A percentile compares a stretch with the other conserved stretches of the same genome.
Conservation (phyloP, 2,329 filamentous ascomycete species). For the Paecilomyces formosus region DNA sequence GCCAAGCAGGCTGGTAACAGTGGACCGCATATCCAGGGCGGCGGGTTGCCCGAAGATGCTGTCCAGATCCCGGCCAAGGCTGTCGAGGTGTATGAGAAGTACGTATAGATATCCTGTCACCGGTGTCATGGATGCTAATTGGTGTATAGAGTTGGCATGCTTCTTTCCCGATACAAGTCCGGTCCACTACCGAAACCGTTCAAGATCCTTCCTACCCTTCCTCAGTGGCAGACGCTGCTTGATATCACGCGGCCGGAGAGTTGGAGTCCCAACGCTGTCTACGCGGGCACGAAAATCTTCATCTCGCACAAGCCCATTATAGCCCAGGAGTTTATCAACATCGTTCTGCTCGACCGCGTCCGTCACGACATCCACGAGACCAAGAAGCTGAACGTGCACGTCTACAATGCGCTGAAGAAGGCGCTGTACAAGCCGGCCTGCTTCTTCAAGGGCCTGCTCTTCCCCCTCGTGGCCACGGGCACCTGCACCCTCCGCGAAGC, state of each 20-base stretch:
- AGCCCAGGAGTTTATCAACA: slow-evolving; percentile 78
- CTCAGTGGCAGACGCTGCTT: slow-evolving; percentile 85
- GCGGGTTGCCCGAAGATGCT: slow-evolving; percentile 64
- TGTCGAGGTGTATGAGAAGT: slow-evolving; percentile 89
- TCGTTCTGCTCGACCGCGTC: slow-evolving; percentile 81
- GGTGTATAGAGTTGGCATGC: slow-evolving; percentile 62
- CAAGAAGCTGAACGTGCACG: slow-evolving; percentile 89
- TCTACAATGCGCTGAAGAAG: slow-evolving; percentile 92
- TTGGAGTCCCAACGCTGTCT: slow-evolving; percentile 74
- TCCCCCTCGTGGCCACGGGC: slow-evolving; percentile 75
- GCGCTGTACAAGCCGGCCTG: slow-evolving; percentile 86
- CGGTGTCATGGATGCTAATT: slow-evolving; percentile 4
- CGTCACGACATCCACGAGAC: slow-evolving; percentile 89
- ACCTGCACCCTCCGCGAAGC: slow-evolving; percentile 91
- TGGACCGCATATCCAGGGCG: slow-evolving; percentile 39
- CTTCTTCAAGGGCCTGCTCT: slow-evolving; percentile 95
- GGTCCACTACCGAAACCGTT: slow-evolving; percentile 97
- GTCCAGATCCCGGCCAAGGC: slow-evolving; percentile 85
- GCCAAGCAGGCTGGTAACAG: slow-evolving; percentile 49
- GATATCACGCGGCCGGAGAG: slow-evolving; percentile 72
- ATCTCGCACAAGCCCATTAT: slow-evolving; percentile 73
- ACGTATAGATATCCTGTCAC: slow-evolving; percentile 14
- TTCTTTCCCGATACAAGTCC: slow-evolving; percentile 87
- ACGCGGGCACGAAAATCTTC: slow-evolving; percentile 87
- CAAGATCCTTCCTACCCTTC: slow-evolving; percentile 89